These are phyloP conservation scores for Aspergillus mulundensis DNA, from an alignment of 495 filamentous ascomycete genomes.

Conservation along the genomic window DNA sequence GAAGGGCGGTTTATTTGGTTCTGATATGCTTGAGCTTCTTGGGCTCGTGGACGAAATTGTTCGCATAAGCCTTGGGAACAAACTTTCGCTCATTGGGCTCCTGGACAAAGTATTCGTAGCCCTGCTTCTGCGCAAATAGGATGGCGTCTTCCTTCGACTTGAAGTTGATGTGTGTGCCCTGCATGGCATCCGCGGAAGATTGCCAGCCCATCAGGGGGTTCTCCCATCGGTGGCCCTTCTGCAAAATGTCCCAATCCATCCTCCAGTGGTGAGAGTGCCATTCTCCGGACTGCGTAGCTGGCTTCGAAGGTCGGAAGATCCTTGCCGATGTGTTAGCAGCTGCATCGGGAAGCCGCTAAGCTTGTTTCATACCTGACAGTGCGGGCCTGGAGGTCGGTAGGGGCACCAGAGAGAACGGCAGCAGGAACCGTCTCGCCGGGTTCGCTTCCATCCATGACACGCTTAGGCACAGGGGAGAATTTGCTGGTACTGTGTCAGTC, in stretches of 20 bases:
- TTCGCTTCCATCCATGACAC: constrained; percentile 87
- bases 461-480: constrained; percentile 85
- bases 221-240: constrained; percentile 92
- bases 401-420: constrained; percentile 86
- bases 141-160: constrained; percentile 94
- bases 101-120: constrained; percentile 98
- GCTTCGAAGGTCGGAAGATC: constrained; percentile 85
- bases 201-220: constrained; percentile 99
- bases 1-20: constrained; percentile 66
- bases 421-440: constrained; percentile 69
- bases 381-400: constrained; percentile 85
- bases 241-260: constrained; percentile 96
- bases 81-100: constrained; percentile 87
- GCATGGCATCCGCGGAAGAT: constrained; percentile 87
- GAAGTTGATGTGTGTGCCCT: constrained; percentile 87
- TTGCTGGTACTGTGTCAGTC: constrained; percentile 48
- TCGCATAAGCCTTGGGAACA: constrained; percentile 89
- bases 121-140: constrained; percentile 93
- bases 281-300: constrained; percentile 88
- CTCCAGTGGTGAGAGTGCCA: constrained; percentile 83
- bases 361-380: constrained; percentile 70
- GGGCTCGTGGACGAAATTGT: constrained; percentile 83
- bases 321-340: constrained; percentile 44
- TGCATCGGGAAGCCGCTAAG: background rate
- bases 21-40: constrained; percentile 87